Conservation (phyloP, 176 grass and related monocot species). For the Aegilops speltoides region DNA sequence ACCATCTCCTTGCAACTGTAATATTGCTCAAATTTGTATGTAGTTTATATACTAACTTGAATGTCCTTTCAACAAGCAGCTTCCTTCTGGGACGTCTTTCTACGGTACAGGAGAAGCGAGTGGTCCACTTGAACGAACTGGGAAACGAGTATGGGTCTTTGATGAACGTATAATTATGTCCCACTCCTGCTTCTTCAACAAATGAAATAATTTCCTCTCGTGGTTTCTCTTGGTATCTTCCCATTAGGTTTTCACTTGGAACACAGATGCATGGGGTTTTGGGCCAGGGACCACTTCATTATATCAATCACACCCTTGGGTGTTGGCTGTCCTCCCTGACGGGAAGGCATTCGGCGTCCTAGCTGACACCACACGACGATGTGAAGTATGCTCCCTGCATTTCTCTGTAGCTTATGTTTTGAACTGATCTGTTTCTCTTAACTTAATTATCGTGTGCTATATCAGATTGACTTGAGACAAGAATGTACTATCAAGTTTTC, state of each 20-base stretch:
- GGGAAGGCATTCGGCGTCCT: conserved; percentile 79
- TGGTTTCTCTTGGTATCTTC: not conserved
- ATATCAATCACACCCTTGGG: conserved; percentile 96
- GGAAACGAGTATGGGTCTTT: conserved; percentile 64
- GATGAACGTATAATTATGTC: conserved; percentile 4
- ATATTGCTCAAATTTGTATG: not conserved
- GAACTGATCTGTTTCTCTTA: not conserved
- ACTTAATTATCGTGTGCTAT: not conserved
- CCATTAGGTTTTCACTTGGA: conserved; percentile 90
- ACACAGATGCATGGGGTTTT: conserved; percentile 91
- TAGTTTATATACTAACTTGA: conserved; percentile 1
- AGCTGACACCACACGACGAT: conserved; percentile 80
- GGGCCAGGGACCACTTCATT: conserved; percentile 79
- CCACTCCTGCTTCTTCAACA: not conserved
- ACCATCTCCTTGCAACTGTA: conserved; percentile 4
- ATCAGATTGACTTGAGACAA: conserved; percentile 79
- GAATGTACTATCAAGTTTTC: conserved; percentile 62
- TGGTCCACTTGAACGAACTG: conserved; percentile 86
- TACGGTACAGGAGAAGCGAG: conserved; percentile 98
- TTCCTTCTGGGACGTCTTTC: conserved; percentile 76
- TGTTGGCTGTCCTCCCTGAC: conserved; percentile 84
- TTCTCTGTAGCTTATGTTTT: conserved; percentile 6
- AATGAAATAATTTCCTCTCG: not conserved
- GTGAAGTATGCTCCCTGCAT: conserved; percentile 54
- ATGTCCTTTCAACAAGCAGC: conserved; percentile 40